Evolutionary conservation across 331 rosid genomes (phyloP).

Genomic region (Pyracantha coccinea): DNA sequence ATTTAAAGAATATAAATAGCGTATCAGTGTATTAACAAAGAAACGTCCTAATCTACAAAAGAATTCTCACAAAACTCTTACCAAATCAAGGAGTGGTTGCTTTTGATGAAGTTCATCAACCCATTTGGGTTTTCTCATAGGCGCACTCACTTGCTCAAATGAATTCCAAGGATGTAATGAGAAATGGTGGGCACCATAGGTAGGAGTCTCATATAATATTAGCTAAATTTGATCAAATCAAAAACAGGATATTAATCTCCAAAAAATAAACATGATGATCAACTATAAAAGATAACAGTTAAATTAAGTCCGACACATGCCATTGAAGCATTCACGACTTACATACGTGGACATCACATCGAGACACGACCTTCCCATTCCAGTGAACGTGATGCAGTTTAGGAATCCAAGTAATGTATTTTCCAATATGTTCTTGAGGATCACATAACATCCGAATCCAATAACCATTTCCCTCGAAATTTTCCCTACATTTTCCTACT

Average conservation of each 20-base stretch:
- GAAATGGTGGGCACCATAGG: constrained; percentile 69
- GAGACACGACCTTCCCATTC: constrained; percentile 56
- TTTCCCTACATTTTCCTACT: constrained; percentile 34
- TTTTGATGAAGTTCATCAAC: constrained; percentile 58
- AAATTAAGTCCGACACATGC: background rate
- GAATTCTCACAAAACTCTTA: constrained; percentile 24
- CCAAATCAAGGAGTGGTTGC: constrained; percentile 55
- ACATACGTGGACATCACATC: constrained; percentile 93
- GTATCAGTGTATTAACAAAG: background rate
- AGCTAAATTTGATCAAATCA: constrained; percentile 43
- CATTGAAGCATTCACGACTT: constrained; percentile 49
- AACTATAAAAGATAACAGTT: background rate
- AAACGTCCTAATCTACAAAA: constrained; percentile 13
- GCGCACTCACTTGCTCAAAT: constrained; percentile 34
- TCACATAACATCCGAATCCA: constrained; percentile 47
- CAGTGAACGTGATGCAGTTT: constrained; percentile 71
- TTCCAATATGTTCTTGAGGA: constrained; percentile 35
- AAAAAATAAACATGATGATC: constrained; percentile 5
- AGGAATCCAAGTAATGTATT: constrained; percentile 43
- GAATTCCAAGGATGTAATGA: constrained; percentile 35
- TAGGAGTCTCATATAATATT: constrained; percentile 64
- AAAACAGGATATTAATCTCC: constrained; percentile 17
- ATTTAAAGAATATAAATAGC: background rate
- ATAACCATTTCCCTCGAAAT: constrained; percentile 30
- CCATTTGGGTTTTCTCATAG: constrained; percentile 67